Evolutionary conservation across 768 basidiomycete species (phyloP).

Genomic region (Lanmaoa rubissima): DNA sequence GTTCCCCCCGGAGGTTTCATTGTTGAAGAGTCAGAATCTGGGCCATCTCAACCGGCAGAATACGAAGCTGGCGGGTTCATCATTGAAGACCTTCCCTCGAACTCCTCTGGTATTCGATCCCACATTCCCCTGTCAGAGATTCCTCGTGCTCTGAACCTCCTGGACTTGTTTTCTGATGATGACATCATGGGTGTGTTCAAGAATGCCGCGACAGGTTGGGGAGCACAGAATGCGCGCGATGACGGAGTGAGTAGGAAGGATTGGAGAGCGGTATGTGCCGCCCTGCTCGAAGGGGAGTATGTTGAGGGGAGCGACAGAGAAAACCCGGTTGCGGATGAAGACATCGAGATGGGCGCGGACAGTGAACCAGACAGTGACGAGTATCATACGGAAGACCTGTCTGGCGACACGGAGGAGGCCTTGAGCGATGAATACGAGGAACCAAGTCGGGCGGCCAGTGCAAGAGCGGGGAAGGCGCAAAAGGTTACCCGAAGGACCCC

Average conservation of each 20-base stretch:
- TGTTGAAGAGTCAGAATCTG: conserved; percentile 22
- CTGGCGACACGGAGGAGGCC: conserved; percentile 25
- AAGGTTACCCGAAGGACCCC: conserved; percentile 3
- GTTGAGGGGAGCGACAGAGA: conserved; percentile 24
- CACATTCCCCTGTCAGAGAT: conserved; percentile 56
- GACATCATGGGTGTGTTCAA: conserved; percentile 69
- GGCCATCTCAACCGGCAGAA: conserved; percentile 1
- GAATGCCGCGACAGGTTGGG: conserved; percentile 77
- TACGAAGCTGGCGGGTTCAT: conserved; percentile 33
- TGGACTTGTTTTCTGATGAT: conserved; percentile 72
- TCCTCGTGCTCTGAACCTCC: conserved; percentile 56
- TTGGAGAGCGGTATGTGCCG: conserved; percentile 80
- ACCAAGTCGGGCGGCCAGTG: not conserved
- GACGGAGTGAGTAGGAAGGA: conserved; percentile 59
- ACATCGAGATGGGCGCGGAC: conserved; percentile 19
- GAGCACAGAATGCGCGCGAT: conserved; percentile 30
- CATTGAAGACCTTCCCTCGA: conserved; percentile 20
- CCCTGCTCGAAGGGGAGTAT: conserved; percentile 53
- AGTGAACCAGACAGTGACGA: conserved; percentile 33
- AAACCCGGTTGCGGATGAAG: conserved; percentile 11
- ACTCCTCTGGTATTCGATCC: conserved; percentile 5
- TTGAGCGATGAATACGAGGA: conserved; percentile 34
- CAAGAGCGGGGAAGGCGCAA: conserved; percentile 9
- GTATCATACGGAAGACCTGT: conserved; percentile 24
- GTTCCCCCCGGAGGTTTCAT: conserved; percentile 35